phyloP scores from a whole-genome alignment of 257 asterid genomes.

The Prunella vulgaris region DNA sequence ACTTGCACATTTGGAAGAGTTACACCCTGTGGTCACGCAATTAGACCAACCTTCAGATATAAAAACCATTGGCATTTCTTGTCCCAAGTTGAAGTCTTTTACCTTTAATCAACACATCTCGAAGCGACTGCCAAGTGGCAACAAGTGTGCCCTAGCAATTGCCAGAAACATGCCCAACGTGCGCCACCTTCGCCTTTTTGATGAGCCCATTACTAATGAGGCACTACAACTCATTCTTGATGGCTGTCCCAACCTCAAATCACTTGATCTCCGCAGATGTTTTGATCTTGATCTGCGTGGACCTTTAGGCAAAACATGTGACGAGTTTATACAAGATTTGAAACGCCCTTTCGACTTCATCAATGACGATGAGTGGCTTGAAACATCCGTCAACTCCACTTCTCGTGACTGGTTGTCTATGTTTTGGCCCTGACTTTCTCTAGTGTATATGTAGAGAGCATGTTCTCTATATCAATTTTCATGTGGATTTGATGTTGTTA shows the following conservation, averaged over 20 bases:
- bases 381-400: too few relatives aligned
- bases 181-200: slow-evolving; percentile 30
- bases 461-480: too few relatives aligned
- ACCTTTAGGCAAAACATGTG: neutral
- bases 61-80: slow-evolving; percentile 33
- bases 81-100: slow-evolving; percentile 29
- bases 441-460: too few relatives aligned
- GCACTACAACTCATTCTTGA: too few relatives aligned
- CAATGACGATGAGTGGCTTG: too few relatives aligned
- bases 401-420: too few relatives aligned
- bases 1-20: slow-evolving; percentile 41
- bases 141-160: slow-evolving; percentile 32
- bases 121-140: neutral
- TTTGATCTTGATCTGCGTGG: neutral
- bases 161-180: slow-evolving; percentile 39
- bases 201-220: too few relatives aligned
- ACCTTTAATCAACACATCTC: too few relatives aligned
- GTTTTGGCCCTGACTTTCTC: too few relatives aligned
- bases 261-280: neutral
- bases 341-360: neutral
- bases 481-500: too few relatives aligned
- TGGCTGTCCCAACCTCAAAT: neutral
- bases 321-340: neutral
- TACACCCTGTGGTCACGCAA: slow-evolving; percentile 31
- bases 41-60: neutral